Base-by-base conservation (phyloP, 768 basidiomycete species). In the Boletellus sp. region DNA sequence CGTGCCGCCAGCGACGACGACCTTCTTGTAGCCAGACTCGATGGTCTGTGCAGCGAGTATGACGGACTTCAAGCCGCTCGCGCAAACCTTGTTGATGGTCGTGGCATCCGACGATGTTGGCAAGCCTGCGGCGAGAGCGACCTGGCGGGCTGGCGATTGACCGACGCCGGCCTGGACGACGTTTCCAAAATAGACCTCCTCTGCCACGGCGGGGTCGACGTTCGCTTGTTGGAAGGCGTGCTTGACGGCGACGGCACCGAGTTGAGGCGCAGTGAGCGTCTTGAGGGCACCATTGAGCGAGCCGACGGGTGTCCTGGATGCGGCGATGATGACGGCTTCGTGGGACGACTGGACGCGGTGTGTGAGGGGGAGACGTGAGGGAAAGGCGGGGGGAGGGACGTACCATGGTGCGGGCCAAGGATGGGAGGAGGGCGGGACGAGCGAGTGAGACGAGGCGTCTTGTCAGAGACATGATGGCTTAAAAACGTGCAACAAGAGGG, bases 31-130 rank as follows among this genome's bases (percentile, higher is more conserved):
- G 44, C 96, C 96, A 20, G 85, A 77, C 67, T 85, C 79, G 62
- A 99, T 92, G 61, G 79, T 82, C 74, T 98, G 96, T 23, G 92
- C 79, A 48, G 92, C 96, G 54, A 98, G 78, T 70, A 93, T 96
- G 72, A 98, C 82, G 24, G 94, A 79, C 72, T 98, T 98, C 79
- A 99, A 76, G 53, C 96, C 96, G 47, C 90, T 94, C 6, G 96
- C 96, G 70, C 96, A 99, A 69, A 99, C 96, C 75, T 99, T 99
- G 83, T 99, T 99, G 75, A 99, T 85, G 42, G 96, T 99, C 33
- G 96, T 98, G 19, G 95, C 94, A 73, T 99, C 96, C 23, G 95
- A 94, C 49, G 78, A 78, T 10, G 84, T 68, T 55, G 78, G 83
- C 64, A 96, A 75, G 55, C 96, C 96, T n/a, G 94, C 80, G 48